Conservation (phyloP, 192 early-diverging fungal genomes). For the Coemansia umbellata region DNA sequence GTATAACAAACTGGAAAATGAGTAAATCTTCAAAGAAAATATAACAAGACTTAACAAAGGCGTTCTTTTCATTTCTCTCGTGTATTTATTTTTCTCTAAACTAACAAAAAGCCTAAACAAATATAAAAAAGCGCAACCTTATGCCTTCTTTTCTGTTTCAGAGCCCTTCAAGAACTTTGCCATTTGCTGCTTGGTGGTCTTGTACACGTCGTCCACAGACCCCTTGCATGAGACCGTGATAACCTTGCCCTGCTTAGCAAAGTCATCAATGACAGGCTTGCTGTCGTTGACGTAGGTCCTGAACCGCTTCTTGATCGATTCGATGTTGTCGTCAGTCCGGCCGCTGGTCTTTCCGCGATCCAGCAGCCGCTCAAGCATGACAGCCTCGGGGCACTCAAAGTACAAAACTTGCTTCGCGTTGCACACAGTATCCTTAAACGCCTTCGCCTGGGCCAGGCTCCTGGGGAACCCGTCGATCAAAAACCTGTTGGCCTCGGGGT, state of each 20-base stretch:
- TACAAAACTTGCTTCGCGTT: slow-evolving; percentile 74
- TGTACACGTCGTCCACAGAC: slow-evolving; percentile 65
- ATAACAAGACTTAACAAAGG: not conserved
- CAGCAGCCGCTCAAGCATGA: slow-evolving; percentile 84
- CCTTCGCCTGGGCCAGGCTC: slow-evolving; percentile 86
- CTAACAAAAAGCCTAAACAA: too few relatives aligned
- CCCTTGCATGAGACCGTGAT: slow-evolving; percentile 66
- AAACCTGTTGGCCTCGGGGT: slow-evolving; percentile 66
- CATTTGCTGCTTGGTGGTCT: slow-evolving; percentile 50
- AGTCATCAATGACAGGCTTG: slow-evolving; percentile 89
- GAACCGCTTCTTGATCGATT: slow-evolving; percentile 96
- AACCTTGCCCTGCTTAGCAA: slow-evolving; percentile 73
- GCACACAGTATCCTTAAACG: slow-evolving; percentile 86
- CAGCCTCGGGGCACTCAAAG: slow-evolving; percentile 94
- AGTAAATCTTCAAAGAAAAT: slow-evolving; percentile 20
- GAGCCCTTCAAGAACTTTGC: slow-evolving; percentile 39
- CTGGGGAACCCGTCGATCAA: slow-evolving; percentile 98
- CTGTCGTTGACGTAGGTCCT: slow-evolving; percentile 75
- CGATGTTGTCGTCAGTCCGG: slow-evolving; percentile 90
- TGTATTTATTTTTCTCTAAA: not conserved
- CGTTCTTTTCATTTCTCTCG: not conserved
- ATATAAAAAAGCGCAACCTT: too few relatives aligned
- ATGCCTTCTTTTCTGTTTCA: not conserved
- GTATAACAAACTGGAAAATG: slow-evolving; percentile 39
- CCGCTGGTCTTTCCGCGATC: slow-evolving; percentile 95